Evolutionary conservation across 2,329 filamentous ascomycete species (phyloP), one percentile per base, ranked within the genome.

Genomic region (Pseudogymnoascus sp.): DNA sequence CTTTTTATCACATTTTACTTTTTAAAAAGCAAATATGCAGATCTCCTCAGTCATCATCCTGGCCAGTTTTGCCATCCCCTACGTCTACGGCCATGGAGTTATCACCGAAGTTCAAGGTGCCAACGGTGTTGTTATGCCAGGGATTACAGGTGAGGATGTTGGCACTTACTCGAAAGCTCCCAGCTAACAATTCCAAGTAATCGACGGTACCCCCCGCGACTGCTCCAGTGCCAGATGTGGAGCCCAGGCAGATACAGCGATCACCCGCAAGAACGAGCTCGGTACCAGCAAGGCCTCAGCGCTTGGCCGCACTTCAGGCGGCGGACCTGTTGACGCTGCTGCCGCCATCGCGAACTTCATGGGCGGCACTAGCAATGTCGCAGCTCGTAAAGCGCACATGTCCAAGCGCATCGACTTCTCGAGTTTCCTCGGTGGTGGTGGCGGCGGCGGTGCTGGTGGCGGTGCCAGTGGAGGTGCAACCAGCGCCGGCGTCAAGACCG

Each of bases 341-440:
- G 75, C 74, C 66, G 82, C 84, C 73, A 78, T 88, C 65, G 66
- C 77, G 62, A 78, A 71, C 70, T 88, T 88, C 75, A 85, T 88
- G 81, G 78, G 78, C 34, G 69, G 63, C n/a, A 71, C 74, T 32
- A 70, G 70, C 8, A 77, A 78, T n/a, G 70, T 74, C n/a, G 76
- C 78, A 32, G 86, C 90, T n/a, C 83, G 93, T 28, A 78, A 87
- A 60, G 84, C 97, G 9, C 87, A 94, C 70, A 80, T 90, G 68
- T 81, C 80, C 66, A 86, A 92, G 74, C 32, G 61, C 67, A 41
- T 64, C 71, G 67, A 63, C 66, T 59, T 60, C 62, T 50, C 67
- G 64, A 28, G 41, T 16, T 32, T 57, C 30, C 22, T 58, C 22
- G 70, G 70, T 20, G 66, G 67, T 43, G 66, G 67, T 41, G 66